Evolutionary conservation across 139 green algal species (phyloP), one percentile per base, ranked within the genome.

Genomic region (Astrephomene gubernaculifera): DNA sequence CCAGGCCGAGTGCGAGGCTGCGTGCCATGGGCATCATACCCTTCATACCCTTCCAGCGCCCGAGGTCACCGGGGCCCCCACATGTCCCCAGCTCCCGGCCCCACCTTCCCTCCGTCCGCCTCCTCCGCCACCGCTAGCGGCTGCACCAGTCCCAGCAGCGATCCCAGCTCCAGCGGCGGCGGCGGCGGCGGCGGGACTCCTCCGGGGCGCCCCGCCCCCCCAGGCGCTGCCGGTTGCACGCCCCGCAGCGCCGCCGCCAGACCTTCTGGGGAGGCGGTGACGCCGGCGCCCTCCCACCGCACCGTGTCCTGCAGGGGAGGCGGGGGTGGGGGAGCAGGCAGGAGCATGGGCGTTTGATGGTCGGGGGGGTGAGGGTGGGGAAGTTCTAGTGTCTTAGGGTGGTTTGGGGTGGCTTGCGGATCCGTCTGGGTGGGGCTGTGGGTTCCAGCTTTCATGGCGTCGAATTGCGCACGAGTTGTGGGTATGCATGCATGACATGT

Each of bases 111-210:
- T 2, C 76, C 76, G 60, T 83, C 76, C 12, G 76, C 76, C 76
- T 44, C 76, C 76, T 83, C 76, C 76, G 76, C 76, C 76, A 83
- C 76, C 29, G 76, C 76, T 38, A 83, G 38, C 39, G 76, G 76
- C n/a, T 44, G 25, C 60, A 83, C 41, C 60, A 83, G 60, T 2
- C 29, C 64, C 39, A 73, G 39, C 39, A 83, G 60, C 8, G 27
- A 2, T 1, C 76, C 61, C 29, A 83, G 39, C 19, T 83, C 76
- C 10, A 83, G 60, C 0, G 76, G 76, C n/a, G 35, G 64, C 27
- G 61, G 52, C 29, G 38, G 25, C 2, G n/a, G 74, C 35, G 73
- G 73, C 52, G 10, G 43, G 7, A 54, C 4, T 4, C 38, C 67
- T 22, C 38, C 67, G 3, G 67, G n/a, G n/a, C n/a, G n/a, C n/a